Percentiles rank a stretch among this genome's conserved stretches.
phyloP scores from a whole-genome alignment of 2,329 filamentous ascomycete species.

The Uncinocarpus reesii region DNA sequence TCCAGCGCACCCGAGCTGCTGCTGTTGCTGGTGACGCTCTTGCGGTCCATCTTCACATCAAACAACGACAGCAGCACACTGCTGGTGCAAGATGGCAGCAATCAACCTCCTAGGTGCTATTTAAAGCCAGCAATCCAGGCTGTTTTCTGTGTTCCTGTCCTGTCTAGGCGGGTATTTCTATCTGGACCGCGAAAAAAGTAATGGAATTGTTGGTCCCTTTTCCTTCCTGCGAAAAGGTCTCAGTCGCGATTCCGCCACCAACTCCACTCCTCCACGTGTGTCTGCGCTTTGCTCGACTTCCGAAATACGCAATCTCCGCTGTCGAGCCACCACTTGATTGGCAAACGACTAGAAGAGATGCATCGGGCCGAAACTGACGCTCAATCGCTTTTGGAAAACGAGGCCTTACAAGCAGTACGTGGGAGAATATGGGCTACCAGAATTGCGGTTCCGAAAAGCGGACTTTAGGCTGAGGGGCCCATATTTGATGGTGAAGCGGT shows the following conservation, averaged over 20 bases:
- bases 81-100: not conserved
- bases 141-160: not conserved
- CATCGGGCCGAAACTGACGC: conserved; percentile 10
- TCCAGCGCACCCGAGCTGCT: not conserved
- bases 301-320: conserved; percentile 1
- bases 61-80: not conserved
- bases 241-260: conserved; percentile 11
- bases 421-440: conserved; percentile 8
- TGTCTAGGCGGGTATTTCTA: conserved; percentile 4
- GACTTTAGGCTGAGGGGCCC: not conserved
- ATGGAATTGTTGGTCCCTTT: conserved; percentile 3
- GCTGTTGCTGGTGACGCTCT: not conserved
- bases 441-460: conserved; percentile 4
- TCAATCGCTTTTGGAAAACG: not conserved
- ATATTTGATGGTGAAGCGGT: conserved; percentile 3
- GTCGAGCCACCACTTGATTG: conserved; percentile 3
- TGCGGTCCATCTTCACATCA: conserved; percentile 4
- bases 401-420: conserved; percentile 2
- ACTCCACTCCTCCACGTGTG: conserved; percentile 13
- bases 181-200: conserved; percentile 4
- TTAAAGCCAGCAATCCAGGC: not conserved
- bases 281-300: conserved; percentile 5
- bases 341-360: conserved; percentile 1
- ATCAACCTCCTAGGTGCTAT: not conserved
- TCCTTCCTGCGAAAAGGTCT: conserved; percentile 2